Conservation (phyloP, 306 rosid genomes). For the Lablab purpureus region DNA sequence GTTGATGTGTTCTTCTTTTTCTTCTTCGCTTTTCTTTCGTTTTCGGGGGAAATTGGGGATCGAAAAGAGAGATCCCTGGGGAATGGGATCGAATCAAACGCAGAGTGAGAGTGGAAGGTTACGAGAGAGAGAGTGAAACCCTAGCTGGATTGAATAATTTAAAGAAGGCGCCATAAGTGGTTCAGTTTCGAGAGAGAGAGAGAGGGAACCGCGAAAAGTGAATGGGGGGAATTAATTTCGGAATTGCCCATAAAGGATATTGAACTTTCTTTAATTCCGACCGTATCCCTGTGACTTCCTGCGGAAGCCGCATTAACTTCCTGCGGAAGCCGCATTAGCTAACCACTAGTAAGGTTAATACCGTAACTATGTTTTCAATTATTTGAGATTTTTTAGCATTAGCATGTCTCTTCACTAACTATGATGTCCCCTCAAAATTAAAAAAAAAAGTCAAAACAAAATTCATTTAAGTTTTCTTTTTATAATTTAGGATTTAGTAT, state of each 20-base stretch:
- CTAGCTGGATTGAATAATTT: constrained; percentile 40
- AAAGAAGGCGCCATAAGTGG: constrained; percentile 56
- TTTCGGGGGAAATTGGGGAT: not conserved
- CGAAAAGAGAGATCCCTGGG: not conserved
- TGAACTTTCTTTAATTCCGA: not conserved
- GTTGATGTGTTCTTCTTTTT: not conserved
- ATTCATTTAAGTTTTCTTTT: too few species aligned
- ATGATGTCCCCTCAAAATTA: too few species aligned
- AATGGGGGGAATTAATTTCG: not conserved
- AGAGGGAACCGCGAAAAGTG: constrained; percentile 51
- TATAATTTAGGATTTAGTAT: too few species aligned
- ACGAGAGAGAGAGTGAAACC: constrained; percentile 50
- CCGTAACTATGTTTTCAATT: too few species aligned
- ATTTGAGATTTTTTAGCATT: too few species aligned
- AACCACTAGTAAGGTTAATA: too few species aligned
- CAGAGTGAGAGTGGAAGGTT: not conserved
- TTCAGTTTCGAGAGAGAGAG: constrained; percentile 22
- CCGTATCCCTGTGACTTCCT: constrained; percentile 38
- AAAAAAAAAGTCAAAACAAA: too few species aligned
- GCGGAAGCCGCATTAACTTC: too few species aligned
- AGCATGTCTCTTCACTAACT: too few species aligned
- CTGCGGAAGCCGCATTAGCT: too few species aligned
- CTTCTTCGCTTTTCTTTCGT: not conserved
- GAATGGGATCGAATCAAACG: not conserved
- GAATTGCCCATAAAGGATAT: not conserved